Conservation (phyloP, 139 green algal species). For the Chlorella sorokiniana region DNA sequence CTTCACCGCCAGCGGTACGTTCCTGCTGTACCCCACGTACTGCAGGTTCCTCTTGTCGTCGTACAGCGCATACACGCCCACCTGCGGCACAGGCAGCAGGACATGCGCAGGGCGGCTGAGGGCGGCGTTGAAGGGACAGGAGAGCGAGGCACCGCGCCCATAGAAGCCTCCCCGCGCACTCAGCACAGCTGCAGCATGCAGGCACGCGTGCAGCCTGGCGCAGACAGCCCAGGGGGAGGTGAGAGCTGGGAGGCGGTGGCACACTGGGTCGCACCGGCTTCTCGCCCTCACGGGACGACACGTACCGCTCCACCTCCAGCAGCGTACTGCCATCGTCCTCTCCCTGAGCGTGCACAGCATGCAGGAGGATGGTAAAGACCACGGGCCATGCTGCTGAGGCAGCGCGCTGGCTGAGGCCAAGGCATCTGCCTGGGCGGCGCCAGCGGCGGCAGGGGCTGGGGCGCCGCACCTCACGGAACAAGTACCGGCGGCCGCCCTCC, state of each 20-base stretch:
- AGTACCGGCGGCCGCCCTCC: slow-evolving; percentile 38
- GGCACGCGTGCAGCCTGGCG: too few species aligned
- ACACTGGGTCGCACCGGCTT: slow-evolving; percentile 66
- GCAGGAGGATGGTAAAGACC: neutral
- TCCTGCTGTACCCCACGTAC: slow-evolving; percentile 86
- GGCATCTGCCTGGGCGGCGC: neutral
- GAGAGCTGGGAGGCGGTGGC: too few species aligned
- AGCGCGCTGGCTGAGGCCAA: neutral
- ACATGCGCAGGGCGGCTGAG: too few species aligned
- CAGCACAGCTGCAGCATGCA: too few species aligned
- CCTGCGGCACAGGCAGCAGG: too few species aligned
- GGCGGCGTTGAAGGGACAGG: too few species aligned
- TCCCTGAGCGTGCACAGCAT: slow-evolving; percentile 39
- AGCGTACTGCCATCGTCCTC: slow-evolving; percentile 81
- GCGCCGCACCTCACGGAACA: slow-evolving; percentile 44
- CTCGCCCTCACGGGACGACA: slow-evolving; percentile 65
- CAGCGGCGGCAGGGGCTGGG: too few species aligned
- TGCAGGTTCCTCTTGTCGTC: slow-evolving; percentile 68
- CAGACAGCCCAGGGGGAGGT: too few species aligned
- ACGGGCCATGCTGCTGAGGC: neutral
- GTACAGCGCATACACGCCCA: slow-evolving; percentile 88
- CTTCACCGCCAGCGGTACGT: slow-evolving; percentile 82
- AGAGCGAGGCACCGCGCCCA: too few species aligned
- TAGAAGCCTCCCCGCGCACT: too few species aligned
- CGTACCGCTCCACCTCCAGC: slow-evolving; percentile 65